Conservation (phyloP, 2,329 filamentous ascomycete genomes). For the Ceratocystis diversiconidia region DNA sequence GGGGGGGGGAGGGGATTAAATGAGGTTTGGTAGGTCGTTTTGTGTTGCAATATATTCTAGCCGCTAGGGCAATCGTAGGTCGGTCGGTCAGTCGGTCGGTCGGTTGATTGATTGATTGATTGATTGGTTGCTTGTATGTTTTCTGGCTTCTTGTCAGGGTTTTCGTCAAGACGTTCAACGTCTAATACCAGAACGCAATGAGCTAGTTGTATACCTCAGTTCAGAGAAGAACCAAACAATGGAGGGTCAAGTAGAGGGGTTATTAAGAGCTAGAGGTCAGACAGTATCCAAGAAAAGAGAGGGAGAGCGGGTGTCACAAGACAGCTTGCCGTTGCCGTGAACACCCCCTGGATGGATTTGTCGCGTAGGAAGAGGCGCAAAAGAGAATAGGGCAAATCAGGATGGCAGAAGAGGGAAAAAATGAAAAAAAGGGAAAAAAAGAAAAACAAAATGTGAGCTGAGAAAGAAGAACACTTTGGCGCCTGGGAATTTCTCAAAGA, state of each 20-base stretch:
- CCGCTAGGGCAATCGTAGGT: background rate
- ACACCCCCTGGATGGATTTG: slow-evolving; percentile 2
- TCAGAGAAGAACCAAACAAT: too few relatives aligned
- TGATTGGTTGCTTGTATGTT: background rate
- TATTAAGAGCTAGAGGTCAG: background rate
- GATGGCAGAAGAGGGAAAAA: background rate
- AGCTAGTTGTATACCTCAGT: background rate
- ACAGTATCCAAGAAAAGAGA: background rate
- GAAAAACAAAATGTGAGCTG: background rate
- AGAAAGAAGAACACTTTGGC: background rate
- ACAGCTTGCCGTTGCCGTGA: background rate
- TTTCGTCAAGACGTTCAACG: background rate
- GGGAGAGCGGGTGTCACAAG: slow-evolving; percentile 8
- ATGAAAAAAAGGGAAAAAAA: background rate
- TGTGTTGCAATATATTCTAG: background rate
- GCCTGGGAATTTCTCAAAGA: background rate
- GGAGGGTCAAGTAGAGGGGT: background rate
- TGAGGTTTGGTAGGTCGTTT: background rate
- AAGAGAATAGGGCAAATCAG: background rate
- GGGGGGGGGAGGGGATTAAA: background rate
- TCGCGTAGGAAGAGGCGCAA: slow-evolving; percentile 3
- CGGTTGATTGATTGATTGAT: background rate
- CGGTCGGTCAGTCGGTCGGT: background rate
- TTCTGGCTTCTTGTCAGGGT: background rate
- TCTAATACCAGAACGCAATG: background rate